A percentile compares a stretch with the other conserved stretches of the same genome.
Conservation (phyloP, 108 stramenopile genomes). For the Cyclotella baltica region DNA sequence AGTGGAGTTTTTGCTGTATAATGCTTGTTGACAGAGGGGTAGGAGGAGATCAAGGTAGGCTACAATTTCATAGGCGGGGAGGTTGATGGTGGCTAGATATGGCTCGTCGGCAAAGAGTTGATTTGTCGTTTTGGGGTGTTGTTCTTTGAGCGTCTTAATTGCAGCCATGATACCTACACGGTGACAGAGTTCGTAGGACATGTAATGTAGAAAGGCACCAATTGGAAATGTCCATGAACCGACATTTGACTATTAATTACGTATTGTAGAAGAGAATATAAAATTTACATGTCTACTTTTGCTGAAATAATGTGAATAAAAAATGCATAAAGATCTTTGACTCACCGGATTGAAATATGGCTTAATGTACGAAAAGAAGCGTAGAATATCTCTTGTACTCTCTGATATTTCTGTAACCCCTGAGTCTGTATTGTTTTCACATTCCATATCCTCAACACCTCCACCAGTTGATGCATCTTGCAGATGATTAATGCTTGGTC, state of each 20-base stretch:
- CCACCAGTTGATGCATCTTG: background rate
- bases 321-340: background rate
- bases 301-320: background rate
- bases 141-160: conserved; percentile 52
- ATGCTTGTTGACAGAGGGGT: conserved; percentile 82
- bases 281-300: too few relatives aligned
- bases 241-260: conserved; percentile 64
- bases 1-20: conserved; percentile 88
- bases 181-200: conserved; percentile 78
- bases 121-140: conserved; percentile 49
- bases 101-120: conserved; percentile 70
- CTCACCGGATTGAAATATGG: conserved; percentile 88
- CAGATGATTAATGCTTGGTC: conserved; percentile 32
- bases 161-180: conserved; percentile 76
- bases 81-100: conserved; percentile 39
- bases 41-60: conserved; percentile 74
- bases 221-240: conserved; percentile 90
- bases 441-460: conserved; percentile 9
- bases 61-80: conserved; percentile 81
- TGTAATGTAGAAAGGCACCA: conserved; percentile 89
- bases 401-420: conserved; percentile 52
- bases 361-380: conserved; percentile 79
- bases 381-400: conserved; percentile 79
- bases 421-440: conserved; percentile 7
- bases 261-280: background rate